A percentile compares a stretch with the other conserved stretches of the same genome.
Evolutionary conservation across 257 asterid genomes (phyloP).

Genomic region (Gentiana dahurica): DNA sequence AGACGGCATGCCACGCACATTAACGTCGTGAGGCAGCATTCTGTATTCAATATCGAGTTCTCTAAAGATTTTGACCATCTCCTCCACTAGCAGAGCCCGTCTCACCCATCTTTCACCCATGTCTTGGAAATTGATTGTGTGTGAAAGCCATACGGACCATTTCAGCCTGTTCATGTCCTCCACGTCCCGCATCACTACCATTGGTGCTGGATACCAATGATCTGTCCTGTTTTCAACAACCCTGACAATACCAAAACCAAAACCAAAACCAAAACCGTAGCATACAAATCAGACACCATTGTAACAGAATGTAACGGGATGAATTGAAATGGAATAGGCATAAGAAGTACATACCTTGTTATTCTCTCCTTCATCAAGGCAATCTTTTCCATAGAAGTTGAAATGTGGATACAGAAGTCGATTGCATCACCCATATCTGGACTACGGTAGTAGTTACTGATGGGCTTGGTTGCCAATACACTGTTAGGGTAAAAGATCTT

Average conservation of each 20-base stretch:
- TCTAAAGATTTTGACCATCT: slow-evolving; percentile 57
- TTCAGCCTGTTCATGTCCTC: slow-evolving; percentile 82
- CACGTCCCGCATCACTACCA: slow-evolving; percentile 69
- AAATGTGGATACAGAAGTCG: slow-evolving; percentile 61
- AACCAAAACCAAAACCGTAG: background rate
- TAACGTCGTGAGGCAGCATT: slow-evolving; percentile 61
- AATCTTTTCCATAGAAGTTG: slow-evolving; percentile 71
- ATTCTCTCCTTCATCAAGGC: slow-evolving; percentile 60
- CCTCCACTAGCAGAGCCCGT: slow-evolving; percentile 66
- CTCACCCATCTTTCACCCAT: slow-evolving; percentile 87
- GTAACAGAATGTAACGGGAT: too few relatives aligned
- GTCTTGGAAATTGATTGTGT: slow-evolving; percentile 76
- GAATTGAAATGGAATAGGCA: too few relatives aligned
- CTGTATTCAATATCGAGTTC: slow-evolving; percentile 84
- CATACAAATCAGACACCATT: too few relatives aligned
- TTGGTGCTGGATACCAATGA: slow-evolving; percentile 72
- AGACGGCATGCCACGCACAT: slow-evolving; percentile 65
- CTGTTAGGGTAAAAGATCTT: slow-evolving; percentile 76
- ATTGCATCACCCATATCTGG: slow-evolving; percentile 90
- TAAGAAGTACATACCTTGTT: slow-evolving; percentile 35
- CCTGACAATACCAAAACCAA: slow-evolving; percentile 21
- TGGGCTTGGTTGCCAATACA: slow-evolving; percentile 62
- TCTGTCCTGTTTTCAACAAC: slow-evolving; percentile 53
- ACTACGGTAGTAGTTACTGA: slow-evolving; percentile 76
- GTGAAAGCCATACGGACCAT: slow-evolving; percentile 68